phyloP scores from a whole-genome alignment of 371 early-diverging fungal species.

The Apophysomyces ossiformis region DNA sequence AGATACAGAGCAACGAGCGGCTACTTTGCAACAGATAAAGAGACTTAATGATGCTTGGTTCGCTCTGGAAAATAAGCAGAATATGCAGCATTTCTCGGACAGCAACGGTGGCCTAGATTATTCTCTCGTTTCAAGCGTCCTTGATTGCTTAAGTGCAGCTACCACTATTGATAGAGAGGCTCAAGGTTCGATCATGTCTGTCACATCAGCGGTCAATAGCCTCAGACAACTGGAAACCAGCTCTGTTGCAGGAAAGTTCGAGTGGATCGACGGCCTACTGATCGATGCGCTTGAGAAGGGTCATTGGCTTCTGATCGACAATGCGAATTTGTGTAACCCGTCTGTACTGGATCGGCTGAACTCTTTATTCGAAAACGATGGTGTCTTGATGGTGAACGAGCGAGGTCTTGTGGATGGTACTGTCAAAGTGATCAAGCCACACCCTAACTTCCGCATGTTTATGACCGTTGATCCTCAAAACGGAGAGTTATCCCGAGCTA shows the following conservation, averaged over 20 bases:
- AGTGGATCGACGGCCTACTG: constrained; percentile 97
- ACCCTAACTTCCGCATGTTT: constrained; percentile 97
- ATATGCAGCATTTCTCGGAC: constrained; percentile 23
- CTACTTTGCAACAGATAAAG: constrained; percentile 34
- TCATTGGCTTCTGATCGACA: constrained; percentile 98
- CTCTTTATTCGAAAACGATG: constrained; percentile 90
- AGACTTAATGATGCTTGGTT: constrained; percentile 50
- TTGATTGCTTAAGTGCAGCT: constrained; percentile 34
- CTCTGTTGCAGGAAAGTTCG: constrained; percentile 82
- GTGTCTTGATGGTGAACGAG: constrained; percentile 90
- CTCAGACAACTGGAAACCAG: constrained; percentile 57
- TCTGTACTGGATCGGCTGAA: constrained; percentile 96
- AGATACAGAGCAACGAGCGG: constrained; percentile 21
- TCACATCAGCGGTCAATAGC: constrained; percentile 22
- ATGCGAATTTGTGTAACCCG: constrained; percentile 97
- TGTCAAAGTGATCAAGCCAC: constrained; percentile 86
- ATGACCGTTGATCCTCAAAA: constrained; percentile 96
- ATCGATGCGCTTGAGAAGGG: constrained; percentile 95
- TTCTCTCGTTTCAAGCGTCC: constrained; percentile 33
- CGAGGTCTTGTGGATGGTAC: constrained; percentile 85
- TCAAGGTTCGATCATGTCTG: constrained; percentile 15
- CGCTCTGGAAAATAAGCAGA: constrained; percentile 41
- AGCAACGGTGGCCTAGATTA: constrained; percentile 38
- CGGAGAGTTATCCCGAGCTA: constrained; percentile 96
- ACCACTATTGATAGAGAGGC: constrained; percentile 31